A percentile compares a stretch with the other conserved stretches of the same genome.
These are phyloP conservation scores for Hypoxylon intermedium DNA, from an alignment of 495 filamentous ascomycete genomes.

Conservation along the genomic window DNA sequence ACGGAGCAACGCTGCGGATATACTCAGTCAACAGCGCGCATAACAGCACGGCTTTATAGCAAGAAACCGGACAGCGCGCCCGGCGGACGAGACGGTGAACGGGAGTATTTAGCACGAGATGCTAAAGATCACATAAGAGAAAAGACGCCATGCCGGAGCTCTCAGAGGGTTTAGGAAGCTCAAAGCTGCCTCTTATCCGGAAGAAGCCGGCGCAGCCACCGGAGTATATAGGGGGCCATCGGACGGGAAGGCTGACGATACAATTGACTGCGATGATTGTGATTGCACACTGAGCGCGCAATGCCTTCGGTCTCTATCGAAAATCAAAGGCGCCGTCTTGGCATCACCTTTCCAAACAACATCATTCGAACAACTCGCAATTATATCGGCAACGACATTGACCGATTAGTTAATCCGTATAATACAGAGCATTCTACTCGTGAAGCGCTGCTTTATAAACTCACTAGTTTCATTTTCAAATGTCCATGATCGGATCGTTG, in stretches of 20 bases:
- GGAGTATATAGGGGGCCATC: too few species aligned
- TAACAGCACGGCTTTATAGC: slow-evolving; percentile 2
- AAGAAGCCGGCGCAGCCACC: not conserved
- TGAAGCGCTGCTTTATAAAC: too few species aligned
- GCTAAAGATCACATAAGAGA: not conserved
- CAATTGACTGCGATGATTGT: not conserved
- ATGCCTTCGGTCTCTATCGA: slow-evolving; percentile 8
- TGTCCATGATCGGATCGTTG: too few species aligned
- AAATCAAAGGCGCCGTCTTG: not conserved
- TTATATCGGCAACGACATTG: too few species aligned
- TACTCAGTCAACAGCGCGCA: slow-evolving; percentile 1
- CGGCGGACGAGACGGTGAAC: slow-evolving; percentile 25
- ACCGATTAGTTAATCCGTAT: too few species aligned
- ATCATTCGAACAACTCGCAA: too few species aligned
- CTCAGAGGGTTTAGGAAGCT: slow-evolving; percentile 4
- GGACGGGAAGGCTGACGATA: slow-evolving; percentile 3
- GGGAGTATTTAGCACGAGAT: slow-evolving; percentile 20
- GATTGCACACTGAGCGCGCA: not conserved
- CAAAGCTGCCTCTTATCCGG: not conserved
- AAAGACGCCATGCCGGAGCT: not conserved
- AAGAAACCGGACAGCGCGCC: slow-evolving; percentile 8
- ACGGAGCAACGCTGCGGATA: slow-evolving; percentile 20
- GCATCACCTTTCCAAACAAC: too few species aligned
- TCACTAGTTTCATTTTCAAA: too few species aligned
- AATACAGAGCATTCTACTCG: too few species aligned